Evolutionary conservation across 2,329 filamentous ascomycete species (phyloP).

Genomic region (Alternaria sp.): DNA sequence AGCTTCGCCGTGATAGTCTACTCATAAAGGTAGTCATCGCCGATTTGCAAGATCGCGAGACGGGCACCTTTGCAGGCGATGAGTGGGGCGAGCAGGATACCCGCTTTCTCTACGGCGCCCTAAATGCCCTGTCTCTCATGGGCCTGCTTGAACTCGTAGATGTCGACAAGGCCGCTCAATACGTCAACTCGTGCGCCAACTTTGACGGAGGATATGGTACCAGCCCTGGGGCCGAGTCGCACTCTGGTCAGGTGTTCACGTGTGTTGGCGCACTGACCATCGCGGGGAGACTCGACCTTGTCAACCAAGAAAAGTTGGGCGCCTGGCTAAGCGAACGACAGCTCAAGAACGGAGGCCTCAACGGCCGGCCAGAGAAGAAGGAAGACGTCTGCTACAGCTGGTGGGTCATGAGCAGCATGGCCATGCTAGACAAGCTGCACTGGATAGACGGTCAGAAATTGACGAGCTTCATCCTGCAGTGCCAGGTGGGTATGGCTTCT

Average conservation of each 20-base stretch:
- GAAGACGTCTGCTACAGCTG: conserved; percentile 99
- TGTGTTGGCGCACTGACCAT: conserved; percentile 89
- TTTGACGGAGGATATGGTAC: conserved; percentile 95
- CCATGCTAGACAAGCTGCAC: conserved; percentile 84
- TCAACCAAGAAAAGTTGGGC: conserved; percentile 81
- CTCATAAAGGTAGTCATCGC: conserved; percentile 70
- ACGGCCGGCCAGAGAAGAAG: conserved; percentile 91
- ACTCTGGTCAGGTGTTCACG: conserved; percentile 94
- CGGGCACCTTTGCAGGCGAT: conserved; percentile 90
- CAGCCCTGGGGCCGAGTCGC: conserved; percentile 87
- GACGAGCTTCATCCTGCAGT: conserved; percentile 80
- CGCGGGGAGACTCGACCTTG: conserved; percentile 78
- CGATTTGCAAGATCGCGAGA: conserved; percentile 76
- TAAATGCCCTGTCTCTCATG: conserved; percentile 88
- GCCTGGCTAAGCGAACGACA: conserved; percentile 95
- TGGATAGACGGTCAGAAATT: conserved; percentile 92
- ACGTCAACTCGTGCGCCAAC: conserved; percentile 85
- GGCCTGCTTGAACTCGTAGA: conserved; percentile 75
- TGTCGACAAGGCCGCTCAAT: conserved; percentile 77
- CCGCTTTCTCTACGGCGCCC: conserved; percentile 86
- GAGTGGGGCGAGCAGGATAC: conserved; percentile 98
- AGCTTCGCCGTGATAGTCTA: conserved; percentile 4
- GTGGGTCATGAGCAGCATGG: conserved; percentile 94
- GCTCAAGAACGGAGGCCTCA: conserved; percentile 83
- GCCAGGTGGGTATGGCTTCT: conserved; percentile 64